phyloP scores from a whole-genome alignment of 768 basidiomycete genomes.

The Xerocomellus amylosporus region DNA sequence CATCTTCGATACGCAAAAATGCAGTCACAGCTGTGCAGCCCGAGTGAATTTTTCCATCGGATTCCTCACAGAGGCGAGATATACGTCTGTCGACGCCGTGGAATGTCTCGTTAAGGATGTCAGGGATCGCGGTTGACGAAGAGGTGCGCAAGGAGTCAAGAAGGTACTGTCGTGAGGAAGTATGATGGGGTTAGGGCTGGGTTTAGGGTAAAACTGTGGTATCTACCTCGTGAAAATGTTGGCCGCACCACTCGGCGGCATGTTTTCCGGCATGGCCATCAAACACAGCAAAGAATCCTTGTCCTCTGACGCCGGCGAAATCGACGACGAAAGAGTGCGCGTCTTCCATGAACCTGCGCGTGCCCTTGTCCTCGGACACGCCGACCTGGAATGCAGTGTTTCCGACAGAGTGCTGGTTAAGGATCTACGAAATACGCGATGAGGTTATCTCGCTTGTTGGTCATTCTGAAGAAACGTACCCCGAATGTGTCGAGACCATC shows the following conservation, averaged over 20 bases:
- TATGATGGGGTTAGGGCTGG: conserved; percentile 8
- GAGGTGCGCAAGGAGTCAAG: conserved; percentile 65
- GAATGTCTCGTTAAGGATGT: conserved; percentile 90
- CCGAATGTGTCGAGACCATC: conserved; percentile 73
- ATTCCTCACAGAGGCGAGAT: conserved; percentile 80
- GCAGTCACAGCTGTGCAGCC: conserved; percentile 97
- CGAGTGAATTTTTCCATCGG: conserved; percentile 90
- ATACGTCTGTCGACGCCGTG: conserved; percentile 85
- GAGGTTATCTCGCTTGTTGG: background rate
- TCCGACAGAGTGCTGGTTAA: conserved; percentile 62
- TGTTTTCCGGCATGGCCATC: conserved; percentile 99
- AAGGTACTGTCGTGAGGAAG: conserved; percentile 45
- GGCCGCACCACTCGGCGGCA: conserved; percentile 98
- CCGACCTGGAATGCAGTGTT: conserved; percentile 61
- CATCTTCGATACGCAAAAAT: conserved; percentile 89
- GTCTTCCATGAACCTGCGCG: conserved; percentile 95
- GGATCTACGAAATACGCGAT: conserved; percentile 24
- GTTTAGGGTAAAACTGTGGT: background rate
- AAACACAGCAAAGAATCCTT: conserved; percentile 98
- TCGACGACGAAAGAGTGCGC: conserved; percentile 95
- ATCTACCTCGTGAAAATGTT: conserved; percentile 86
- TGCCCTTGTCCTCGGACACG: conserved; percentile 83
- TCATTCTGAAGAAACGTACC: conserved; percentile 42
- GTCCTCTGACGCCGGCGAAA: conserved; percentile 85
- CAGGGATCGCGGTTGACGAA: conserved; percentile 65